phyloP scores from a whole-genome alignment of 1,139 yeast species.

The Geotrichum reessii region DNA sequence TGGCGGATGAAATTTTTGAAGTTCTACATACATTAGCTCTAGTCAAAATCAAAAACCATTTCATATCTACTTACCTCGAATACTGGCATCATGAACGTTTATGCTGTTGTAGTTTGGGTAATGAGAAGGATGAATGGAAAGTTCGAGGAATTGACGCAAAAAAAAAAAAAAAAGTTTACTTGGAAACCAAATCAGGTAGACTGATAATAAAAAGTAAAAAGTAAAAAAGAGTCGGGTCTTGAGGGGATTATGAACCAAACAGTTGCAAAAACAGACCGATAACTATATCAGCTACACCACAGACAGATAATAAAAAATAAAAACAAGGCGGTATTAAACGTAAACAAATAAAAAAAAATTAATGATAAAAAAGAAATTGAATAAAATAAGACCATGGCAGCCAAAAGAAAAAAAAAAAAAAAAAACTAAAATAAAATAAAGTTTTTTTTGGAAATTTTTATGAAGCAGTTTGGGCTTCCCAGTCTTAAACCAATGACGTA shows the following conservation, averaged over 20 bases:
- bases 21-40: slow-evolving; percentile 4
- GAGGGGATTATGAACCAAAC: neutral
- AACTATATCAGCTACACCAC: neutral
- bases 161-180: too few species aligned
- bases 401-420: neutral
- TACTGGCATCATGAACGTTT: slow-evolving; percentile 11
- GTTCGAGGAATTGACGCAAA: neutral
- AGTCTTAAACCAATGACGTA: too few species aligned
- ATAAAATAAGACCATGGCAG: neutral
- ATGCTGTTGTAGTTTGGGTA: neutral
- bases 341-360: too few species aligned
- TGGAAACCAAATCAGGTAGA: neutral
- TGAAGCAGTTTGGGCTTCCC: too few species aligned
- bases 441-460: too few species aligned
- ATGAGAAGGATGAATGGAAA: neutral
- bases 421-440: too few species aligned
- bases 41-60: neutral
- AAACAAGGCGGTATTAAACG: too few species aligned
- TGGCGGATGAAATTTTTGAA: slow-evolving; percentile 16
- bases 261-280: neutral
- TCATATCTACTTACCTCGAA: slow-evolving; percentile 9
- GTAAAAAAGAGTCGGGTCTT: neutral
- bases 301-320: neutral
- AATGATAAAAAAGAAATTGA: neutral
- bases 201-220: too few species aligned